Evolutionary conservation across 768 basidiomycete genomes (phyloP), one percentile per base, ranked within the genome.

Genomic region (Mycena alexandri): DNA sequence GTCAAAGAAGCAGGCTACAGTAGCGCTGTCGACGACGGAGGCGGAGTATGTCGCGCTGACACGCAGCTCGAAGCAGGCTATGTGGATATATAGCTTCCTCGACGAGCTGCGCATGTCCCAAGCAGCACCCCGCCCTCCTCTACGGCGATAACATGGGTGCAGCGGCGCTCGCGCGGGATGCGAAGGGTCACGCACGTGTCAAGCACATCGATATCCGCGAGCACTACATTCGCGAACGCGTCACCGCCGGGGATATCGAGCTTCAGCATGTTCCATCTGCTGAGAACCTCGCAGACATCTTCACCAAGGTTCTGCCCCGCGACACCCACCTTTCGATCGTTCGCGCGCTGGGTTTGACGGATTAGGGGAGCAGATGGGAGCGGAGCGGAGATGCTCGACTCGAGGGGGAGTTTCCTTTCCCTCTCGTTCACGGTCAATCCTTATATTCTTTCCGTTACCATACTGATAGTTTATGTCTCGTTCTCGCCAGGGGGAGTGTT

Each of bases 21-120:
- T 29, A 29, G 29, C 29, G 29, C 29, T 29, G 29, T 29, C 29
- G 29, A 29, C 29, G 29, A 29, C 29, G 6, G 29, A 29, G 29
- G 29, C 29, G 3, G 29, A 47, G 63, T 79, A 10, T 78, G 47
- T 50, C 12, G 78, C 79, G 0, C 64, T 75, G 13, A 56, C 73
- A 0, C 71, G 79, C 12, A 77, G 73, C 1, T 70, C 72, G 0
- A 69, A 77, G 48, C 75, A 84, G 59, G 72, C 69, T 0, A 61
- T 79, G 43, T 84, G 82, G 81, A 70, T 78, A 48, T 68, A 65
- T 10, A 61, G 41, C 2, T 69, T 77, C 13, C 52, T 80, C 12
- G 50, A 55, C 3, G 77, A 81, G 59, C 61, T 81, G 36, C 68
- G 63, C 0, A 65, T 69, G 5, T 46, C 67, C 11, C 68, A 71